A percentile compares a stretch with the other conserved stretches of the same genome.
These are phyloP conservation scores for Ministeria vibrans DNA, from an alignment of 78 protist species.

Conservation along the genomic window DNA sequence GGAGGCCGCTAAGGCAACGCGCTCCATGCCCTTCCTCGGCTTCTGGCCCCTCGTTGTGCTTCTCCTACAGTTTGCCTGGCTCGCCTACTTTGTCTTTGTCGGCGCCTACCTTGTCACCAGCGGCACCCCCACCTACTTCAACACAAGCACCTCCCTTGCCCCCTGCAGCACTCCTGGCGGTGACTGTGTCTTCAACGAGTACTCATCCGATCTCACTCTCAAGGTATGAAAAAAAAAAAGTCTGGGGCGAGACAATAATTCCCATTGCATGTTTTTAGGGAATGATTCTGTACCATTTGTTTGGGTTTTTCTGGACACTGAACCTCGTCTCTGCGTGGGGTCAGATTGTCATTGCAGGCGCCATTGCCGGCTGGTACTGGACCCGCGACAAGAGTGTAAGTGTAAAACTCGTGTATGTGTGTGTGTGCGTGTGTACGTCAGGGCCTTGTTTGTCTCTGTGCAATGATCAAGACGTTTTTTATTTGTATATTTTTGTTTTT, in stretches of 20 bases:
- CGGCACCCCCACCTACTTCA: neutral
- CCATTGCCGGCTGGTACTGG: slow-evolving; percentile 51
- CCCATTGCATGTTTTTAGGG: no score
- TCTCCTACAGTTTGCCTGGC: no score
- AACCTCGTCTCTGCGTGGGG: slow-evolving; percentile 20
- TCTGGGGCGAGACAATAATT: no score
- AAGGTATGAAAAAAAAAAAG: no score
- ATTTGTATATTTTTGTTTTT: neutral
- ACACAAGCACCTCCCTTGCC: no score
- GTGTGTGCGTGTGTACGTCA: neutral
- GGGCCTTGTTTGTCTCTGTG: neutral
- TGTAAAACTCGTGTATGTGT: neutral
- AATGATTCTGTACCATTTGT: slow-evolving; percentile 29
- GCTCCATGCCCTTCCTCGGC: neutral
- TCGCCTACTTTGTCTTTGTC: neutral
- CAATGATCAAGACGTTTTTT: neutral
- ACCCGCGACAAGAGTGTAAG: neutral
- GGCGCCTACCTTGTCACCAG: neutral
- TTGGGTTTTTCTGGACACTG: slow-evolving; percentile 44
- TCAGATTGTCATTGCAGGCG: slow-evolving; percentile 38
- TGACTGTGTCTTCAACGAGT: no score
- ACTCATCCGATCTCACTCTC: no score
- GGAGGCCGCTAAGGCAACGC: neutral
- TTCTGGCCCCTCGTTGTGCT: neutral
- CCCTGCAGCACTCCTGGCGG: no score